Base-by-base conservation (phyloP, 306 rosid genomes). In the Pterocarpus santalinus region DNA sequence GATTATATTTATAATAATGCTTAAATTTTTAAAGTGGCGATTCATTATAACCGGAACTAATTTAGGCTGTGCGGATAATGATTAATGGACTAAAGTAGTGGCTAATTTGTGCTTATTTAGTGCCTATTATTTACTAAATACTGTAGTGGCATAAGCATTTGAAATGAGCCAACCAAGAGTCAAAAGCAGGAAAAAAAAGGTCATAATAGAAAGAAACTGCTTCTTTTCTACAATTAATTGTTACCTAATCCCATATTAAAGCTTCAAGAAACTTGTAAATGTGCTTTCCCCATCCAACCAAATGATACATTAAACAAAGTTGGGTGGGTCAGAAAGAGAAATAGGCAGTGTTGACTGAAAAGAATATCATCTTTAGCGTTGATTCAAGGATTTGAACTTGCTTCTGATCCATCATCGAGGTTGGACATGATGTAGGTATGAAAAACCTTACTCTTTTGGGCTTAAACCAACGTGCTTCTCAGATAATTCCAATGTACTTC, bases 211-310 rank as follows among this genome's bases (percentile, higher is more conserved):
- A 22, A 22, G 28, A 22, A 22, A 22, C 28, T 22, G 28, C 28
- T 22, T 22, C 28, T 22, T 22, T 22, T 22, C 28, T 22, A 22
- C 28, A 22, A 22, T 22, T 22, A 22, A 51, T 33, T 55, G 64
- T 44, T 75, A 43, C 36, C 69, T 56, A 44, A 46, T 46, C 64
- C 39, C 68, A 57, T 57, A 41, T 73, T 38, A 73, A 39, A 43
- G 83, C 70, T 69, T 46, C 38, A 60, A 60, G 44, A 57, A 61
- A 80, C 67, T 53, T 71, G 46, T 35, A 52, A 49, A 9, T 16
- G 38, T 17, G 46, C 13, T 22, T 76, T 49, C 47, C 38, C 52
- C 8, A 5, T 33, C 52, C 9, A 62, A 75, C 63, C 63, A 15
- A 64, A 39, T 2, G 41, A 1, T 38, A 38, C 41, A 38, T 38